These are phyloP conservation scores for Hanseniaspora jakobsenii DNA, from an alignment of 805 yeast genomes.

Conservation along the genomic window DNA sequence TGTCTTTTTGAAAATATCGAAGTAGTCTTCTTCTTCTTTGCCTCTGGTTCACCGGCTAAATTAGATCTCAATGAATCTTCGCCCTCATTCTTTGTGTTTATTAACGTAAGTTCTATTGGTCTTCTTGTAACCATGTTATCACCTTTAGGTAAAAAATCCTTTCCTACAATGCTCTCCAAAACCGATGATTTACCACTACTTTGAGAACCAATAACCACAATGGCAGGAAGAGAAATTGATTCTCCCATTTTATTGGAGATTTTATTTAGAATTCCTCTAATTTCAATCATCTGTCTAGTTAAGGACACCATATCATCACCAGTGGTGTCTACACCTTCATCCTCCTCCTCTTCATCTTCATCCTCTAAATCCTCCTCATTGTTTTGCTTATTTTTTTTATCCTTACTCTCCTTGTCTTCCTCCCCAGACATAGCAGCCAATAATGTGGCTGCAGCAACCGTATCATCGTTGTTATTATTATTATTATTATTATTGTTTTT, in stretches of 20 bases:
- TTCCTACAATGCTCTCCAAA: conserved; percentile 93
- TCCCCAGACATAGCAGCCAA: conserved; percentile 21
- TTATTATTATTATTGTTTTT: conserved; percentile 20
- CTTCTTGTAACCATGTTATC: conserved; percentile 96
- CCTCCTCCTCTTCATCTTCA: conserved; percentile 39
- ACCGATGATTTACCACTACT: conserved; percentile 96
- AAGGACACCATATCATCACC: conserved; percentile 75
- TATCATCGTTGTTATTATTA: conserved; percentile 24
- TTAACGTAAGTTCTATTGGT: conserved; percentile 87
- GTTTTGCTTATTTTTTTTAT: conserved; percentile 29
- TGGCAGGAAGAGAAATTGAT: conserved; percentile 75
- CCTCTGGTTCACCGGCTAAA: no score
- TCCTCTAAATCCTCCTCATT: no score
- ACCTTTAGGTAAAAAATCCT: conserved; percentile 93
- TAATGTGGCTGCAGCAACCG: conserved; percentile 31
- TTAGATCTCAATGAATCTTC: no score
- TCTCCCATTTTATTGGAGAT: conserved; percentile 41
- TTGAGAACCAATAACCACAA: conserved; percentile 95
- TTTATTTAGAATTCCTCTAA: conserved; percentile 61
- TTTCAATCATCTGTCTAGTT: conserved; percentile 95
- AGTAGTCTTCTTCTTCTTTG: no score
- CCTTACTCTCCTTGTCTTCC: conserved; percentile 3
- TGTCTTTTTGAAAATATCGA: no score
- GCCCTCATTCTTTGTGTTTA: conserved; percentile 41
- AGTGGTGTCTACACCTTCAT: conserved; percentile 43